Conservation (phyloP, 306 rosid genomes). For the Canavalia gladiata region DNA sequence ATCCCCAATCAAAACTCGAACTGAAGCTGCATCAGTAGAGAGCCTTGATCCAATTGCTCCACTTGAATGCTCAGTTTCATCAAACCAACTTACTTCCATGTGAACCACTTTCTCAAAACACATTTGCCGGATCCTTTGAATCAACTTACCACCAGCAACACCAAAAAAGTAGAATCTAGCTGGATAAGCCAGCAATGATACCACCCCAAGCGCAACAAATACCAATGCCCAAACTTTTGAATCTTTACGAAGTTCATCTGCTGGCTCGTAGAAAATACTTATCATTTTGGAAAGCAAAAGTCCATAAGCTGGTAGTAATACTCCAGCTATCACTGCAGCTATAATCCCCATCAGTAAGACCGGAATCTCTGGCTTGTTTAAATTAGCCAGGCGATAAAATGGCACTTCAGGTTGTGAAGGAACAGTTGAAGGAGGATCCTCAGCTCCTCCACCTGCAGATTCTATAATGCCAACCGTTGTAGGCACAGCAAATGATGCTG, state of each 20-base stretch:
- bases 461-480: conserved; percentile 49
- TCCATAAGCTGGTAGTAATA: conserved; percentile 70
- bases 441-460: conserved; percentile 40
- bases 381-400: conserved; percentile 69
- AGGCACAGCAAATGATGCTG: conserved; percentile 43
- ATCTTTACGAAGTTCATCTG: conserved; percentile 68
- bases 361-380: conserved; percentile 89
- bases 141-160: conserved; percentile 65
- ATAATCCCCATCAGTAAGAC: conserved; percentile 67
- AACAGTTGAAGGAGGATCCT: conserved; percentile 40
- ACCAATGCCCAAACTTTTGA: conserved; percentile 78
- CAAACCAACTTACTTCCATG: conserved; percentile 87
- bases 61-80: conserved; percentile 63
- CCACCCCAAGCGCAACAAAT: conserved; percentile 56
- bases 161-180: conserved; percentile 61
- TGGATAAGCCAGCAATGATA: conserved; percentile 56
- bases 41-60: conserved; percentile 70
- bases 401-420: conserved; percentile 63
- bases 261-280: conserved; percentile 70
- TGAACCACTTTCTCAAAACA: conserved; percentile 65
- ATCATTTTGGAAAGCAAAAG: conserved; percentile 65
- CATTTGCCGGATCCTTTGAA: conserved; percentile 56
- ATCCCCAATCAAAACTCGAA: conserved; percentile 69
- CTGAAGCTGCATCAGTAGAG: conserved; percentile 66
- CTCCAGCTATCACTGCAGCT: conserved; percentile 68